Percentiles rank a stretch among this genome's conserved stretches.
Conservation (phyloP, 805 yeast species). For the Teunomyces barrocoloradensis region DNA sequence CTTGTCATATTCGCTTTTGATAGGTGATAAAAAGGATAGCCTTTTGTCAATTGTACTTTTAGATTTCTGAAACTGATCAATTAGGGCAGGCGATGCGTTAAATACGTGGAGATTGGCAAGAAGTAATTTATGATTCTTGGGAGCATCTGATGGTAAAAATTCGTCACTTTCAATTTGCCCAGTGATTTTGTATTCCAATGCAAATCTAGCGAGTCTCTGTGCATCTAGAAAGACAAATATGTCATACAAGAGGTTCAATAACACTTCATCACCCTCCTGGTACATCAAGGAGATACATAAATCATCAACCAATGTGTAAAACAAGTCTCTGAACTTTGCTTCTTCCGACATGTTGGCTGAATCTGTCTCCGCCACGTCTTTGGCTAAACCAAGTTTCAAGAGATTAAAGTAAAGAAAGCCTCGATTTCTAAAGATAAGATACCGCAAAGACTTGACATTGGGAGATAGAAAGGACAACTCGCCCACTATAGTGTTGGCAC, state of each 20-base stretch:
- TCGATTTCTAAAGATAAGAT: slow-evolving; percentile 75
- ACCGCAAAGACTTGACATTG: slow-evolving; percentile 68
- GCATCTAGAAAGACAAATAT: slow-evolving; percentile 51
- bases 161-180: slow-evolving; percentile 45
- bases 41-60: slow-evolving; percentile 7
- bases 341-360: slow-evolving; percentile 12
- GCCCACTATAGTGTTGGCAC: slow-evolving; percentile 31
- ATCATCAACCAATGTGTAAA: slow-evolving; percentile 54
- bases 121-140: slow-evolving; percentile 7
- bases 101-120: slow-evolving; percentile 15
- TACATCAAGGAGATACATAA: slow-evolving; percentile 62
- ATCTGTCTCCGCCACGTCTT: slow-evolving; percentile 14
- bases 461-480: slow-evolving; percentile 55
- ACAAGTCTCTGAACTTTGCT: slow-evolving; percentile 26
- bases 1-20: slow-evolving; percentile 28
- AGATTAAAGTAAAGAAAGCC: slow-evolving; percentile 64
- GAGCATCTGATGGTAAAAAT: slow-evolving; percentile 10
- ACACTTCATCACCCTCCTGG: slow-evolving; percentile 61
- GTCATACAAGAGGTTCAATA: slow-evolving; percentile 49
- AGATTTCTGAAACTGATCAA: background rate
- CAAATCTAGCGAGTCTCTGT: slow-evolving; percentile 48
- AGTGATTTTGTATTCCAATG: slow-evolving; percentile 58
- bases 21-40: slow-evolving; percentile 29
- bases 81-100: background rate
- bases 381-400: slow-evolving; percentile 17